phyloP scores from a whole-genome alignment of 768 basidiomycete species.

The Phylloporus arenicola region DNA sequence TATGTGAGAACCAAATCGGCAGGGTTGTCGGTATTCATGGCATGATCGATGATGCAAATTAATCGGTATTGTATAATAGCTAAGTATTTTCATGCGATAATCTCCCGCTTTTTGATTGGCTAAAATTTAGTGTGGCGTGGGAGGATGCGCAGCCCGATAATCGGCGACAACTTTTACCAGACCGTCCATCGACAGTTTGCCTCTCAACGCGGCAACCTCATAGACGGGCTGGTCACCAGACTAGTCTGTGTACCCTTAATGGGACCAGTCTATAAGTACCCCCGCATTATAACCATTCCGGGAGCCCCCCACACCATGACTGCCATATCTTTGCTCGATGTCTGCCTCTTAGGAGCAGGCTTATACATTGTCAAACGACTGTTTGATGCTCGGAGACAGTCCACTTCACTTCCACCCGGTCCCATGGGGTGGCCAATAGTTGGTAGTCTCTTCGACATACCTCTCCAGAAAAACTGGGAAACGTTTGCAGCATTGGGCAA shows the following conservation, averaged over 20 bases:
- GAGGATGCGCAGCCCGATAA: no score
- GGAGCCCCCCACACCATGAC: neutral
- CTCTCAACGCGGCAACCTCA: no score
- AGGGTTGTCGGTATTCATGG: no score
- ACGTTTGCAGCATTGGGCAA: conserved; percentile 50
- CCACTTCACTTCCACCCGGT: conserved; percentile 15
- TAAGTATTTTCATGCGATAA: no score
- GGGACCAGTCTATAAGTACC: neutral
- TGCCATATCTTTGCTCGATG: neutral
- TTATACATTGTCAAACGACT: conserved; percentile 9
- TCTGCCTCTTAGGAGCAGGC: conserved; percentile 17
- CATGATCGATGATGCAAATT: no score
- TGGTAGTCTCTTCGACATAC: conserved; percentile 53
- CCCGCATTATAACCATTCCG: neutral
- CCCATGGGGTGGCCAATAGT: conserved; percentile 35
- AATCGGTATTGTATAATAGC: no score
- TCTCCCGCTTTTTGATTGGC: no score
- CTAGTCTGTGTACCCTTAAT: neutral
- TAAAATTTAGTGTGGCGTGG: no score
- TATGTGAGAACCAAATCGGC: no score
- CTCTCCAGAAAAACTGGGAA: conserved; percentile 44
- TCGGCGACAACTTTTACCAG: no score
- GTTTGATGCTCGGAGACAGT: neutral
- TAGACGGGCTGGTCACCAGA: no score
- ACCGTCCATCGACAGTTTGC: no score